Conservation (phyloP, 2,329 filamentous ascomycete genomes). For the Alternaria solani region DNA sequence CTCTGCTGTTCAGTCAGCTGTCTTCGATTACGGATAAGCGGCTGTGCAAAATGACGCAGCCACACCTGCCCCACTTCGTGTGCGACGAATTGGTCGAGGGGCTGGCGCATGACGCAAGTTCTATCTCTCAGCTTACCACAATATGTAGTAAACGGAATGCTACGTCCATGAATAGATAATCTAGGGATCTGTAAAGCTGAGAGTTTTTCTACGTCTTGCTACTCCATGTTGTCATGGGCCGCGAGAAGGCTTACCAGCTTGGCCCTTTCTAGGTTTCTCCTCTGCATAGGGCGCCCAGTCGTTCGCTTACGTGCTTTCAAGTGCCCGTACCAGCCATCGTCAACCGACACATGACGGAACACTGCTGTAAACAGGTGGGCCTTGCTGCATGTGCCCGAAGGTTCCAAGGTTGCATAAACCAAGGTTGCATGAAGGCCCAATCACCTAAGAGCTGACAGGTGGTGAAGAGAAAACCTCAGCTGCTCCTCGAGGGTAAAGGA, state of each 20-base stretch:
- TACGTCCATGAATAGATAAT: not conserved
- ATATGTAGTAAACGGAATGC: not conserved
- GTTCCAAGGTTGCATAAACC: too few species aligned
- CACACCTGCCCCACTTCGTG: not conserved
- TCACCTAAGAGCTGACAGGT: not conserved
- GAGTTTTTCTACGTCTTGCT: not conserved
- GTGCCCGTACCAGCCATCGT: not conserved
- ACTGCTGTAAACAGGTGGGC: not conserved
- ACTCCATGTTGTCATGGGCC: not conserved
- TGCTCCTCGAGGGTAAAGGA: not conserved
- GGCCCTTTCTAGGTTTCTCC: not conserved
- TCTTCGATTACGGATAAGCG: slow-evolving; percentile 15
- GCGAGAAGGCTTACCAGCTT: not conserved
- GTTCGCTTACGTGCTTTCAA: too few species aligned
- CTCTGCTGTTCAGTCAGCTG: slow-evolving; percentile 19
- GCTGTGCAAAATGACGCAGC: slow-evolving; percentile 18
- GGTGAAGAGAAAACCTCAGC: not conserved
- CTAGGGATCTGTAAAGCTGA: not conserved
- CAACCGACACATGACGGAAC: not conserved
- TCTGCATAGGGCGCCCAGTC: not conserved
- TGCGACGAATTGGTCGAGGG: not conserved
- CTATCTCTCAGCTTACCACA: not conserved
- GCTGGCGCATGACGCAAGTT: not conserved
- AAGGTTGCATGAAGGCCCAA: not conserved
- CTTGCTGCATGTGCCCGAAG: not conserved